These are phyloP conservation scores for Candida dendrica DNA, from an alignment of 805 yeast genomes.

Conservation along the genomic window DNA sequence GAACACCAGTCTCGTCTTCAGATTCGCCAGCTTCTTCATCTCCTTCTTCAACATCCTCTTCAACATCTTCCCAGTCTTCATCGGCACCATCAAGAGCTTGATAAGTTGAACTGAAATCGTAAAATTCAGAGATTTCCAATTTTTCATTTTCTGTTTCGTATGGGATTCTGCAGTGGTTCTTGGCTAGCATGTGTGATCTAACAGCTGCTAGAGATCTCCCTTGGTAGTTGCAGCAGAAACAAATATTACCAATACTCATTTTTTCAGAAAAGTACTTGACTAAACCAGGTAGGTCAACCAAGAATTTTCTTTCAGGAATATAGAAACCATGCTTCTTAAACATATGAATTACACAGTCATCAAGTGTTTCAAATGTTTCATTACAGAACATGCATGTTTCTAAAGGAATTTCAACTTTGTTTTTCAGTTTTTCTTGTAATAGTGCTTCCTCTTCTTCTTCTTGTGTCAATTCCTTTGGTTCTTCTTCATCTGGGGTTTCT, in stretches of 20 bases:
- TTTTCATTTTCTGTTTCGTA: conserved; percentile 81
- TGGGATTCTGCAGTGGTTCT: conserved; percentile 85
- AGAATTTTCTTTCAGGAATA: conserved; percentile 75
- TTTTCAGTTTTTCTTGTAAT: conserved; percentile 30
- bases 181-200: conserved; percentile 83
- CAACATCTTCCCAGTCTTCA: conserved; percentile 15
- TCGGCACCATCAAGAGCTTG: conserved; percentile 23
- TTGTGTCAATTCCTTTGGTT: conserved; percentile 1
- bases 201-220: conserved; percentile 81
- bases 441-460: conserved; percentile 10
- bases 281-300: conserved; percentile 67
- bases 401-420: conserved; percentile 39
- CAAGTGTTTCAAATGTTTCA: conserved; percentile 37
- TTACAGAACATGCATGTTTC: conserved; percentile 50
- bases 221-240: conserved; percentile 78
- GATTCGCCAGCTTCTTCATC: conserved; percentile 33
- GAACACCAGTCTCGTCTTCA: conserved; percentile 29
- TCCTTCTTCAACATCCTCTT: conserved; percentile 25
- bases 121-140: conserved; percentile 83
- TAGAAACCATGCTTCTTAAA: conserved; percentile 72
- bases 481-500: background rate
- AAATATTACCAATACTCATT: conserved; percentile 85
- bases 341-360: conserved; percentile 66
- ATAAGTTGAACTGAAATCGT: conserved; percentile 80
- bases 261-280: conserved; percentile 79